Base-by-base conservation (phyloP, 2,329 filamentous ascomycete genomes). In the Fusarium longipes region DNA sequence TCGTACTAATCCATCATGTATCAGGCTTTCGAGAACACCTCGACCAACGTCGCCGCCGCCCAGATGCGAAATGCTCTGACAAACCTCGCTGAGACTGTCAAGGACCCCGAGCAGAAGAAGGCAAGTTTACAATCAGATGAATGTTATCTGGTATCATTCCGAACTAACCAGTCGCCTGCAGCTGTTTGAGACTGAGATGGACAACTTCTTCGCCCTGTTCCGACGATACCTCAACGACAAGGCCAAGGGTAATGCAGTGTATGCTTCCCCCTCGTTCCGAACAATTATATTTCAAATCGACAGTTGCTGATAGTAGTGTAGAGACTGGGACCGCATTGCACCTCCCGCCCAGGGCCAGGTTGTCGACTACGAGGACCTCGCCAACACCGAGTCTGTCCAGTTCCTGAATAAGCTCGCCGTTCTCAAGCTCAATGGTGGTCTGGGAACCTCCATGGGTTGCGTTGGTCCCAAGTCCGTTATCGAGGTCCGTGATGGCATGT, bases 131-230 rank as follows among this genome's bases (percentile, higher is more conserved):
- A n/a, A 18, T 40, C 25, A 27, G 17, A 47, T n/a, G 45, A 32
- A 18, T 8, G 25, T n/a, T 39, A 20, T n/a, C 22, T 57, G 17
- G 17, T 11, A n/a, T 20, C 49, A 22, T 32, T 24, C 17, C 45
- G 27, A 50, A 29, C 61, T 63, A 54, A 71, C 57, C 30, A 54
- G 27, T 2, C 12, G 24, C 11, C 22, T 45, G 73, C 72, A 93
- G 92, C 89, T 96, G 71, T 98, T 98, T 81, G 95, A 98, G 84
- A 96, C 94, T 6, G 95, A 99, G 84, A 98, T 97, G 94, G 96
- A 99, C 88, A 99, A 99, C 89, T 99, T 99, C 87, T 99, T 99
- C 79, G 91, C 93, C 64, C 91, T 99, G 66, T 99, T 99, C 91
- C 92, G 96, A 78, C 90, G 96, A 82, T 99, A 97, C 83, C 86